Conservation (phyloP, 495 filamentous ascomycete species). For the Trichodelitschia bisporula region DNA sequence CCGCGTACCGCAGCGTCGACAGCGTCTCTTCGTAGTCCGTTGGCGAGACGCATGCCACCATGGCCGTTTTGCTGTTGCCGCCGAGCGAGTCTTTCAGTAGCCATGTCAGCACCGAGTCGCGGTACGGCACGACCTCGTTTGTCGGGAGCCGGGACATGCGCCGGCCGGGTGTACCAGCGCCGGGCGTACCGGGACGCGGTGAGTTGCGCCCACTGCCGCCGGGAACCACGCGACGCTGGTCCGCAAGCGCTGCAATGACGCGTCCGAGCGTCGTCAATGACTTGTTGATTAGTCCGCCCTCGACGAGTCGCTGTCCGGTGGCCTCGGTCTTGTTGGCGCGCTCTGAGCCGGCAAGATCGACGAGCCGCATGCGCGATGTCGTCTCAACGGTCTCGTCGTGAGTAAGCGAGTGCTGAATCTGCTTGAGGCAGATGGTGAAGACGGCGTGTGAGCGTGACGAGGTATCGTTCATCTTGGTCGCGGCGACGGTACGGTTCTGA, state of each 20-base stretch:
- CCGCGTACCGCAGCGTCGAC: constrained; percentile 84
- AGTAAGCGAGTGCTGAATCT: constrained; percentile 83
- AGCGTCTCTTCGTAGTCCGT: constrained; percentile 95
- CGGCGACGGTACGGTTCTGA: constrained; percentile 61
- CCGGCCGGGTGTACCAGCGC: not conserved
- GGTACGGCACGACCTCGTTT: constrained; percentile 55
- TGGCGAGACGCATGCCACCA: constrained; percentile 94
- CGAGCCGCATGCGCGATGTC: constrained; percentile 74
- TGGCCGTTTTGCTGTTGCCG: constrained; percentile 91
- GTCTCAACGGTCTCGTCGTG: constrained; percentile 92
- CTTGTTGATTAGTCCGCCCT: constrained; percentile 97
- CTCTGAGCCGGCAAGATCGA: constrained; percentile 88
- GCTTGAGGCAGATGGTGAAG: constrained; percentile 92
- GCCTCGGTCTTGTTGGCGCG: constrained; percentile 90
- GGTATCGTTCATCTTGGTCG: constrained; percentile 99
- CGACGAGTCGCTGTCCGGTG: constrained; percentile 67
- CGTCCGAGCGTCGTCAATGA: constrained; percentile 86
- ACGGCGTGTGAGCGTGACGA: constrained; percentile 85
- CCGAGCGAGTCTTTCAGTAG: constrained; percentile 84
- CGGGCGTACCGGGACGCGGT: not conserved
- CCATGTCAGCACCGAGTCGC: constrained; percentile 95
- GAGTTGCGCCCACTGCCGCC: not conserved
- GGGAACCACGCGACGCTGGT: constrained; percentile 30
- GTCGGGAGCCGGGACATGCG: too few relatives aligned
- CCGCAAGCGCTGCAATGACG: constrained; percentile 89